Conservation (phyloP, 768 basidiomycete genomes). For the Daedalea quercina region DNA sequence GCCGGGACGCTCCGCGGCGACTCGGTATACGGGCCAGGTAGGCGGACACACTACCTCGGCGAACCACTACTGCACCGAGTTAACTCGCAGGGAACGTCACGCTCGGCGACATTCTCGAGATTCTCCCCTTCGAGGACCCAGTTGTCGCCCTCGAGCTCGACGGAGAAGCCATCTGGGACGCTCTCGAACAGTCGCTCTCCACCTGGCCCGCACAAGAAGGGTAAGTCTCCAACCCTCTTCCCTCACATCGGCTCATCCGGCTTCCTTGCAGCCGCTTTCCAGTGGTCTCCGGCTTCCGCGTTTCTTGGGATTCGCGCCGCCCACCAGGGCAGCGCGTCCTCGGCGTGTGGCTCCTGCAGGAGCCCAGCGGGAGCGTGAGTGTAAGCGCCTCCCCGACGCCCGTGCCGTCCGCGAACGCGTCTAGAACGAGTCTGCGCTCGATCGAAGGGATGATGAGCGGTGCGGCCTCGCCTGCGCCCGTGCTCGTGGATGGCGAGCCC, state of each 20-base stretch:
- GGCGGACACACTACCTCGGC: background rate
- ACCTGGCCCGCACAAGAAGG: constrained; percentile 92
- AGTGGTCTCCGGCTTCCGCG: constrained; percentile 74
- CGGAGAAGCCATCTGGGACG: constrained; percentile 73
- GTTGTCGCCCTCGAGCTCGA: constrained; percentile 76
- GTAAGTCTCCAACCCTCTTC: constrained; percentile 28
- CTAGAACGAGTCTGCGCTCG: constrained; percentile 14
- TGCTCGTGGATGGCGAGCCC: constrained; percentile 40
- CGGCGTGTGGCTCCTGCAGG: constrained; percentile 55
- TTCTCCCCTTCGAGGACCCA: constrained; percentile 85
- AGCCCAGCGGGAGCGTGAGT: constrained; percentile 18
- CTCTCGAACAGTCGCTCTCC: constrained; percentile 62
- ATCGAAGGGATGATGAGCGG: background rate
- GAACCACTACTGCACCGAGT: background rate
- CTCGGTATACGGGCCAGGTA: constrained; percentile 77
- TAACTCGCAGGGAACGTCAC: constrained; percentile 51
- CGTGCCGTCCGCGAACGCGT: constrained; percentile 11
- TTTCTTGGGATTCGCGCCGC: constrained; percentile 80
- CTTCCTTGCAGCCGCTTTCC: constrained; percentile 67
- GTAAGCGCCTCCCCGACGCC: constrained; percentile 3
- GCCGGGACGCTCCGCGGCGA: constrained; percentile 86
- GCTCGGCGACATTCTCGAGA: constrained; percentile 83
- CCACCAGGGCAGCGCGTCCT: constrained; percentile 67
- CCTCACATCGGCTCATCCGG: background rate
- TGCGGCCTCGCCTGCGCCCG: constrained; percentile 11